phyloP scores from a whole-genome alignment of 306 rosid species.

The Aeschynomene evenia region DNA sequence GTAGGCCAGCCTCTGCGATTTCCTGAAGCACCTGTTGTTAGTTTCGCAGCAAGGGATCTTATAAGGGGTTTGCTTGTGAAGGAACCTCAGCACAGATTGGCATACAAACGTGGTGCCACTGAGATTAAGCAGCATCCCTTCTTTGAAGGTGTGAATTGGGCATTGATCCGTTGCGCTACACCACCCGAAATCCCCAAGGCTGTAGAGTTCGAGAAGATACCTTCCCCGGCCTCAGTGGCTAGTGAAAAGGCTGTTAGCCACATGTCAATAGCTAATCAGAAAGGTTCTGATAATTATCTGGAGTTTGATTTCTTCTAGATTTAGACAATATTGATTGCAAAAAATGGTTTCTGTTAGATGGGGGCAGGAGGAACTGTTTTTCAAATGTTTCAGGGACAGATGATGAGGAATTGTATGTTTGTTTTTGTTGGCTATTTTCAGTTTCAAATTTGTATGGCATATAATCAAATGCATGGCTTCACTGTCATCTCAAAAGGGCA shows the following conservation, averaged over 20 bases:
- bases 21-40: constrained; percentile 89
- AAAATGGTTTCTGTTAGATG: constrained; percentile 47
- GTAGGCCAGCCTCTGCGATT: constrained; percentile 90
- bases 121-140: constrained; percentile 95
- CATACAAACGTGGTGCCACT: constrained; percentile 88
- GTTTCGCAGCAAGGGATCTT: constrained; percentile 94
- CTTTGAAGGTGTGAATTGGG: constrained; percentile 99
- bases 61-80: constrained; percentile 89
- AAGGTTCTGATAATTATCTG: constrained; percentile 82
- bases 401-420: constrained; percentile 61
- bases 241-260: constrained; percentile 55
- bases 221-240: constrained; percentile 65
- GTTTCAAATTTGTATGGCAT: constrained; percentile 60
- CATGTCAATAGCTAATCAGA: constrained; percentile 58
- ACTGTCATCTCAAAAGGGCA: constrained; percentile 48
- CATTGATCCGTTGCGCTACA: constrained; percentile 93
- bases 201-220: constrained; percentile 78
- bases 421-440: constrained; percentile 53
- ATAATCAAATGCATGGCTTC: constrained; percentile 55
- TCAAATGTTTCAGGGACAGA: constrained; percentile 53
- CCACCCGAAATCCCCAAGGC: constrained; percentile 94
- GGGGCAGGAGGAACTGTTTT: constrained; percentile 42
- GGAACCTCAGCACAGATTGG: constrained; percentile 92
- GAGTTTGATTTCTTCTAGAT: constrained; percentile 98
- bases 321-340: constrained; percentile 40